Conservation (phyloP, 1,139 yeast species). For the Candida pseudoviswanathii region DNA sequence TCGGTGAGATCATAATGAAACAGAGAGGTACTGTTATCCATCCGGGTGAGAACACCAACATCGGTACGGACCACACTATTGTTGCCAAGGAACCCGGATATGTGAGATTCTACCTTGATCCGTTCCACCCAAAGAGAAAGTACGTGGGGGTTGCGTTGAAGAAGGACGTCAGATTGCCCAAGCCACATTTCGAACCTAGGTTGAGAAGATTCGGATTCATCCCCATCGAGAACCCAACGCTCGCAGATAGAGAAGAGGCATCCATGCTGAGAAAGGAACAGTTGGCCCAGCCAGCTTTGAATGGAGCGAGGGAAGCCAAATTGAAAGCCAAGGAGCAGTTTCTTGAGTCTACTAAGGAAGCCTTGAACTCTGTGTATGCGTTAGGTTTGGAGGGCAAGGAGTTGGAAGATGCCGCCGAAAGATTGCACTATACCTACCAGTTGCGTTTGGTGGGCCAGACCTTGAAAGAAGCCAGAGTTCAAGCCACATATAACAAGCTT, state of each 20-base stretch:
- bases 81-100: conserved; percentile 92
- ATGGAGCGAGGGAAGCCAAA: conserved; percentile 36
- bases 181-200: conserved; percentile 87
- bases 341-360: conserved; percentile 19
- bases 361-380: conserved; percentile 22
- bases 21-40: conserved; percentile 97
- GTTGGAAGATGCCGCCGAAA: conserved; percentile 42
- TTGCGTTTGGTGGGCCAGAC: conserved; percentile 27
- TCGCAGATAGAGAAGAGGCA: conserved; percentile 58
- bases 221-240: conserved; percentile 50
- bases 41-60: conserved; percentile 91
- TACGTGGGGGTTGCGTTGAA: conserved; percentile 85
- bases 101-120: conserved; percentile 89
- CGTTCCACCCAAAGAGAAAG: conserved; percentile 94
- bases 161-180: conserved; percentile 68
- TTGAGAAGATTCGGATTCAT: conserved; percentile 81
- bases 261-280: conserved; percentile 65
- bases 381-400: conserved; percentile 36
- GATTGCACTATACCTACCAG: conserved; percentile 50
- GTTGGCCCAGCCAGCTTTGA: conserved; percentile 54
- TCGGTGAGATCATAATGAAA: conserved; percentile 91
- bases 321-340: conserved; percentile 23
- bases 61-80: conserved; percentile 93
- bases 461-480: conserved; percentile 58
- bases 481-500: conserved; percentile 54